These are phyloP conservation scores for Podaxis rugospora DNA, from an alignment of 768 basidiomycete species.

Conservation along the genomic window DNA sequence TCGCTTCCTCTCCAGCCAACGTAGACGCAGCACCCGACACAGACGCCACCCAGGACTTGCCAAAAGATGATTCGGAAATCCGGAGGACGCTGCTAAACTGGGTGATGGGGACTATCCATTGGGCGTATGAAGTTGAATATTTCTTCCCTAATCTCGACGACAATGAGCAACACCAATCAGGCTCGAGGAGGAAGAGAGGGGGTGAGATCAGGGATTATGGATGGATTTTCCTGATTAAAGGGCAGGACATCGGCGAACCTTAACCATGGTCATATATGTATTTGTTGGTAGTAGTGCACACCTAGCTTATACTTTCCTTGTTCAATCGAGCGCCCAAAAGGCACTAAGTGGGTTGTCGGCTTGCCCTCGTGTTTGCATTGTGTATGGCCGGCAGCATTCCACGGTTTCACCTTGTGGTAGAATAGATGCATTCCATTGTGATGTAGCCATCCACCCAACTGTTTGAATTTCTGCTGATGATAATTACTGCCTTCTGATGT, in stretches of 20 bases:
- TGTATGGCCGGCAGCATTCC: too few relatives aligned
- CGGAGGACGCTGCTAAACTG: conserved; percentile 1
- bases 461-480: too few relatives aligned
- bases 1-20: background rate
- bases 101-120: conserved; percentile 7
- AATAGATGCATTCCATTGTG: too few relatives aligned
- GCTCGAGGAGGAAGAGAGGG: background rate
- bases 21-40: too few relatives aligned
- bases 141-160: background rate
- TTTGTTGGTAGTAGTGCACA: background rate
- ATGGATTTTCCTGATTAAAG: conserved; percentile 7
- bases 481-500: too few relatives aligned
- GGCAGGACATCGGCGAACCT: background rate
- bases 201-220: conserved; percentile 9
- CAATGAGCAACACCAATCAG: background rate
- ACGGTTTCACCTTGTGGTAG: too few relatives aligned
- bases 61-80: background rate
- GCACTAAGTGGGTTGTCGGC: too few relatives aligned
- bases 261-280: background rate
- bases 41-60: background rate
- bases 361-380: too few relatives aligned
- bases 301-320: too few relatives aligned
- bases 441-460: too few relatives aligned
- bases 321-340: too few relatives aligned
- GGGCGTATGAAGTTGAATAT: conserved; percentile 11